Base-by-base conservation (phyloP, 768 basidiomycete species). In the Terana coerulea region DNA sequence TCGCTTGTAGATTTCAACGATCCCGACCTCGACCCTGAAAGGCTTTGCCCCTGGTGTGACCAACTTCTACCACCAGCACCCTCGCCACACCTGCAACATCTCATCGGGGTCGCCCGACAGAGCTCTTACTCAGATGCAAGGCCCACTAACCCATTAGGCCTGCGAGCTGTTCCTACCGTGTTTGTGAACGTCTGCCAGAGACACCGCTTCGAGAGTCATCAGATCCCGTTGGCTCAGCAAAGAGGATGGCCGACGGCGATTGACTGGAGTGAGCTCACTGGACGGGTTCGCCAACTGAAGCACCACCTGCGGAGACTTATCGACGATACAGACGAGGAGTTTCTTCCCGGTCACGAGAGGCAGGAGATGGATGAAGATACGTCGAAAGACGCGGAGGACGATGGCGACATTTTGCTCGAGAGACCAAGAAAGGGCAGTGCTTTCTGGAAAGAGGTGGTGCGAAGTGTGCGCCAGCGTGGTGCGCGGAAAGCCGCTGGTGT, bases 21-120 rank as follows among this genome's bases (percentile, higher is more conserved):
- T 30, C 69, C 76, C 2, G 57, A 64, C 17, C 68, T 74, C 5
- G 88, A 92, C 57, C 88, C 88, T 10, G 73, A 71, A 5, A 83
- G 74, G 1, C 68, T 91, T 2, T 93, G 91, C 61, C 89, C 91
- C 0, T 93, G 85, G 64, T 93, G 91, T 56, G 91, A 93, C 58
- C 76, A 79, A 17, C 76, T 71, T 0, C 72, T 91, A 10, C 91
- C 91, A 0, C 52, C 71, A 1, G 67, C 72, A 3, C 85, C 85
- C 4, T 86, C 88, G 0, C 77, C 81, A 1, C 68, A 75, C 21
- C 72, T 92, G 26, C 59, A 61, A n/a, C 69, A 69, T 5, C 71
- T 93, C 17, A 71, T 91, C 11, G 65, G 69, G 1, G 65, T 69
- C 1, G 78, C 82, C 1, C 70, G 69, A 39, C 70, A 69, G 31